Evolutionary conservation across 768 basidiomycete species (phyloP), one percentile per base, ranked within the genome.

Genomic region (Pleurotus ostreatus): DNA sequence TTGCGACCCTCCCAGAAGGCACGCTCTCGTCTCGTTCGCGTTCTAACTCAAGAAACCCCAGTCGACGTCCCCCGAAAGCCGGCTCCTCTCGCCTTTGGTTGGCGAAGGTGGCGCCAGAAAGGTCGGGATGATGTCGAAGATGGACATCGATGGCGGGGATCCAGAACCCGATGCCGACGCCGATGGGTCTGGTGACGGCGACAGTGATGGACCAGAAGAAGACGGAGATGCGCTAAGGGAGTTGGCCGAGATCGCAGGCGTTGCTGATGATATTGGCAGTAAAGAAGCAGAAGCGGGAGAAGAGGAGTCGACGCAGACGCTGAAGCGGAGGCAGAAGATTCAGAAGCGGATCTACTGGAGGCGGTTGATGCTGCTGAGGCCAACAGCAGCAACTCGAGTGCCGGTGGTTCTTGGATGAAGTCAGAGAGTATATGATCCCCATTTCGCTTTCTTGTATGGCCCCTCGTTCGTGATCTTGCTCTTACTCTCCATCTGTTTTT

Each of bases 351-450:
- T 22, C 63, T 81, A 22, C 63, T 80, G n/a, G 79, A 79, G 59
- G 79, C 79, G 37, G 79, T 78, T 0, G 77, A 77, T 58, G 79
- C 78, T 5, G 73, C 79, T 4, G 79, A 78, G 62, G 75, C 78
- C 6, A 69, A 77, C 48, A 73, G 70, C 49, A 66, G 66, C 46
- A 65, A 70, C 23, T 67, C 66, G 6, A 60, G 66, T 47, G 59
- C 59, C 22, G 65, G 63, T 25, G 66, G 63, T 22, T 56, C 53
- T 37, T 56, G 59, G 58, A 49, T 63, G 61, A 62, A 63, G 57
- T 52, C 51, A 18, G 51, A 52, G 20, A 52, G 37, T 40, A 20
- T 39, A 20, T 55, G 39, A 55, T 18, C 13, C 8, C 7, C 41
- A 13, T 12, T 20, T 6, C n/a, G 2, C 20, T 43, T 43, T 43